These are phyloP conservation scores for Coemansia sp. DNA, from an alignment of 192 early-diverging fungal genomes.

Conservation along the genomic window DNA sequence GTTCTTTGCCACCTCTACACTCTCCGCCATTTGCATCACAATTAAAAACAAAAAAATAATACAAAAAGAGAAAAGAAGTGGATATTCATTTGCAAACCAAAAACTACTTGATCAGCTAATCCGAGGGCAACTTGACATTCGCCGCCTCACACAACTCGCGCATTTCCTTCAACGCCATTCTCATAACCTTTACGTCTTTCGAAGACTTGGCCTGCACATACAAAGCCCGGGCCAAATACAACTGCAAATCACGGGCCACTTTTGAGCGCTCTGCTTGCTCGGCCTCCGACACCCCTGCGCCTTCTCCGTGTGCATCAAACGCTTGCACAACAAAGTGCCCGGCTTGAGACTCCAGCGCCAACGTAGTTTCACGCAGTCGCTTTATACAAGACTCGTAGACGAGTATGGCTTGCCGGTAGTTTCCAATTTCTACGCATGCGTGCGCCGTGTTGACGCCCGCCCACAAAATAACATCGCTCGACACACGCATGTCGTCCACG, in stretches of 20 bases:
- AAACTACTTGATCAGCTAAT: neutral
- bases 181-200: constrained; percentile 65
- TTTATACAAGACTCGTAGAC: constrained; percentile 68
- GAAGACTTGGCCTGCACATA: constrained; percentile 62
- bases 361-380: constrained; percentile 31
- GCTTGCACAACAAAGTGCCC: neutral
- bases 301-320: neutral
- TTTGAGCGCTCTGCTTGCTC: constrained; percentile 23
- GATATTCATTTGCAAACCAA: neutral
- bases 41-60: neutral
- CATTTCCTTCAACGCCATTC: constrained; percentile 55
- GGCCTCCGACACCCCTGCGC: constrained; percentile 14
- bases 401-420: constrained; percentile 67
- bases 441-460: constrained; percentile 76
- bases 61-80: neutral
- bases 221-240: constrained; percentile 47
- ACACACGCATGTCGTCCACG: constrained; percentile 5
- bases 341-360: neutral
- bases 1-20: neutral
- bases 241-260: constrained; percentile 27
- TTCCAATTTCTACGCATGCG: constrained; percentile 69
- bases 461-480: constrained; percentile 50
- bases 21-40: neutral
- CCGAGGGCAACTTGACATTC: constrained; percentile 21
- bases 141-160: constrained; percentile 16